Evolutionary conservation across 106 monocot genomes (phyloP).

Genomic region (Dendrobium chrysotoxum): DNA sequence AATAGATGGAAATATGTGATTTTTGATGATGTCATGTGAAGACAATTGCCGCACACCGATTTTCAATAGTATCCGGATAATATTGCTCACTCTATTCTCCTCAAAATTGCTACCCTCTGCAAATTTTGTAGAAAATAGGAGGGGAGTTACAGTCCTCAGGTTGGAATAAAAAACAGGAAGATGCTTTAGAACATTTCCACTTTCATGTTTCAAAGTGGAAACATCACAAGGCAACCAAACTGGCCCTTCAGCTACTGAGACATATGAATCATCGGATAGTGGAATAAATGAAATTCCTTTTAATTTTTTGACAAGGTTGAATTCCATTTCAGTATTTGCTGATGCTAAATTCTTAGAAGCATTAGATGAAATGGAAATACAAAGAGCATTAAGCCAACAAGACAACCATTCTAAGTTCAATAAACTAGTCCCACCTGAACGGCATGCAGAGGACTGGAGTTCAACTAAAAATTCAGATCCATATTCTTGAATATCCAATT

Average conservation of each 20-base stretch:
- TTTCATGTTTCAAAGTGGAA: conserved; percentile 16
- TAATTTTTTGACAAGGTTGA: conserved; percentile 26
- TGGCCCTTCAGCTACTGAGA: conserved; percentile 36
- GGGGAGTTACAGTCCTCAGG: conserved; percentile 35
- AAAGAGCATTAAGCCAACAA: conserved; percentile 39
- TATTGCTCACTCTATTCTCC: conserved; percentile 16
- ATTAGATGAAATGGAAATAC: conserved; percentile 12
- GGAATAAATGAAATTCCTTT: conserved; percentile 46
- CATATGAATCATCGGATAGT: conserved; percentile 49
- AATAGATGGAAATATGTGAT: conserved; percentile 37
- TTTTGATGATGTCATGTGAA: conserved; percentile 47
- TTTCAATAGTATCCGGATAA: conserved; percentile 27
- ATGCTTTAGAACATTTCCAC: conserved; percentile 10
- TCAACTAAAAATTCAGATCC: conserved; percentile 39
- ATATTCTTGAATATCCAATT: conserved; percentile 54
- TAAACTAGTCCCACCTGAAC: conserved; percentile 16
- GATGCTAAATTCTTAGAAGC: conserved; percentile 17
- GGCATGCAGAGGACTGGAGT: conserved; percentile 32
- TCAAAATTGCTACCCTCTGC: not conserved
- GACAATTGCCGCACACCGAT: conserved; percentile 47
- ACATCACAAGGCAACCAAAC: conserved; percentile 53
- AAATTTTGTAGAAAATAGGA: conserved; percentile 21
- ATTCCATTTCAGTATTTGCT: conserved; percentile 15
- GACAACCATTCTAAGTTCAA: conserved; percentile 45
- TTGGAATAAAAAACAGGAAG: conserved; percentile 36